Conservation (phyloP, 805 yeast species). For the Torulaspora indica region DNA sequence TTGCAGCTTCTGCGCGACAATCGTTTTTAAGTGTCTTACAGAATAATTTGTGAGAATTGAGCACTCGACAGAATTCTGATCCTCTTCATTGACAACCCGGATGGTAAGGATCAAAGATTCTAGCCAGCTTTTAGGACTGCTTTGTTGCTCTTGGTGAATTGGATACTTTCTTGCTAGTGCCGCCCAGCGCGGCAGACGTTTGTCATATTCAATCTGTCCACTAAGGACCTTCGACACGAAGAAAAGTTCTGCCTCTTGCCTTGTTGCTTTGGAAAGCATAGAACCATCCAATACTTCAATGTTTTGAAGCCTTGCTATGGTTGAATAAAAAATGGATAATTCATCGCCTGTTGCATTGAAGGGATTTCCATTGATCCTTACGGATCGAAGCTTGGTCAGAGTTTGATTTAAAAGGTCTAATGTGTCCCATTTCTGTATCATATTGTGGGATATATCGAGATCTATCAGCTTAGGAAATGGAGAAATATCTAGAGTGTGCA, state of each 20-base stretch:
- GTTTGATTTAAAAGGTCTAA: conserved; percentile 41
- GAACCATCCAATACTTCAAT: conserved; percentile 56
- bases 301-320: conserved; percentile 45
- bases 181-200: conserved; percentile 39
- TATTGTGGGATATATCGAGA: conserved; percentile 53
- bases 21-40: conserved; percentile 25
- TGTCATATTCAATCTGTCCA: conserved; percentile 28
- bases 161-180: conserved; percentile 39
- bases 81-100: conserved; percentile 7
- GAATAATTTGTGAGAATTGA: conserved; percentile 17
- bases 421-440: conserved; percentile 43
- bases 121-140: conserved; percentile 11
- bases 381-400: conserved; percentile 42
- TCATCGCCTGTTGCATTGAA: conserved; percentile 35
- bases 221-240: conserved; percentile 48
- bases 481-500: conserved; percentile 13
- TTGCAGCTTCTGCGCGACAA: conserved; percentile 12
- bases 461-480: conserved; percentile 25
- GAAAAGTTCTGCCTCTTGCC: conserved; percentile 63
- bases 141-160: conserved; percentile 12
- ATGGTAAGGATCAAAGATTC: conserved; percentile 14
- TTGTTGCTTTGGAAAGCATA: conserved; percentile 41
- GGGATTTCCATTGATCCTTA: conserved; percentile 54
- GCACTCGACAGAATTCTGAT: conserved; percentile 1
- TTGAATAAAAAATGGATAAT: conserved; percentile 23